Conservation (phyloP, 176 grass and related monocot genomes). For the Paspalum notatum region DNA sequence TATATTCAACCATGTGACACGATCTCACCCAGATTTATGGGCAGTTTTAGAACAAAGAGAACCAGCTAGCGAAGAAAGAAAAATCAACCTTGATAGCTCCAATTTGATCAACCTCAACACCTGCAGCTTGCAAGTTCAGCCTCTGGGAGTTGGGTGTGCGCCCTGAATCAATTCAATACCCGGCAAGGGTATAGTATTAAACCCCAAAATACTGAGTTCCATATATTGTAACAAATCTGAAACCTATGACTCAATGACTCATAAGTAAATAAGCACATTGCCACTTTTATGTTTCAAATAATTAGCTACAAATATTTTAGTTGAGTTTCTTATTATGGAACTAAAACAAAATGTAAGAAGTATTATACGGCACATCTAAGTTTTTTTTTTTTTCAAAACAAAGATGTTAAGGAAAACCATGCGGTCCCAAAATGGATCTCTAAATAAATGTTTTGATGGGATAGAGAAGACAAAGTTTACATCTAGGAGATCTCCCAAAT, state of each 20-base stretch:
- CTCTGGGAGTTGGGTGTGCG: constrained; percentile 75
- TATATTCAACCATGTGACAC: background rate
- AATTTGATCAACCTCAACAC: constrained; percentile 73
- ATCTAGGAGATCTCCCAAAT: constrained; percentile 2
- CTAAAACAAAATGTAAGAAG: background rate
- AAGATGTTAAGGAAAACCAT: too few relatives aligned
- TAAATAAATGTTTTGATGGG: background rate
- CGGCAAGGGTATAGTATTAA: constrained; percentile 31
- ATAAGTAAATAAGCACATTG: background rate
- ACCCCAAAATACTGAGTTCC: background rate
- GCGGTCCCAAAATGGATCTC: background rate
- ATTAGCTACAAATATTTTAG: background rate
- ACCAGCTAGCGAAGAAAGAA: constrained; percentile 26
- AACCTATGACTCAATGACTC: background rate
- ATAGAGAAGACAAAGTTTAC: constrained; percentile 1
- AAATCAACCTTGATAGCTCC: constrained; percentile 83
- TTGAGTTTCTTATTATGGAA: background rate
- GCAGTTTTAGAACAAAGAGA: constrained; percentile 5
- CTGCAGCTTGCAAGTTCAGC: constrained; percentile 82
- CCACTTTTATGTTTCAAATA: background rate
- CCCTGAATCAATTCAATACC: constrained; percentile 56
- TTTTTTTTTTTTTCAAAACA: too few relatives aligned
- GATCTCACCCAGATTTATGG: background rate
- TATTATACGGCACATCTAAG: background rate
- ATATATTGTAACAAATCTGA: background rate